Evolutionary conservation across 1,284 basidiomycete species (phyloP).

Genomic region (Trametes polyzona): DNA sequence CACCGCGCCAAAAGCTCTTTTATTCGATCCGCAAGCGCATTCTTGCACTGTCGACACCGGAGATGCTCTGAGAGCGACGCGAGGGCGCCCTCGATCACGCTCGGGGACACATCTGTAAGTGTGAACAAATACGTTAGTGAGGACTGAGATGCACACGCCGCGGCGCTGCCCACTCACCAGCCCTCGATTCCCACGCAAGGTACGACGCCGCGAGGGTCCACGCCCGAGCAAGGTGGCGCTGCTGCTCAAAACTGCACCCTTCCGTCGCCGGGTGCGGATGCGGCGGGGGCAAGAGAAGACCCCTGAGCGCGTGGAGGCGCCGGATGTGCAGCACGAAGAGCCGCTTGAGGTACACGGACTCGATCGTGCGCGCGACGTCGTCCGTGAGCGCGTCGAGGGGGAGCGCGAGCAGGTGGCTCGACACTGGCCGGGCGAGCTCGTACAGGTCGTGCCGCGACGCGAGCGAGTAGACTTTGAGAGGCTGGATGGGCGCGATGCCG

Average conservation of each 20-base stretch:
- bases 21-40: neutral
- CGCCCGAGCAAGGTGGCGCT: constrained; percentile 31
- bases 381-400: constrained; percentile 31
- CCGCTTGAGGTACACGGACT: constrained; percentile 33
- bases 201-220: constrained; percentile 35
- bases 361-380: constrained; percentile 30
- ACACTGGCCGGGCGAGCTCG: constrained; percentile 31
- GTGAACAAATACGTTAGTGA: too few relatives aligned
- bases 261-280: constrained; percentile 31
- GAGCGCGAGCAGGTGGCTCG: constrained; percentile 30
- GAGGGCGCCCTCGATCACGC: neutral
- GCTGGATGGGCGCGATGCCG: constrained; percentile 29
- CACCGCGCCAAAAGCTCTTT: neutral
- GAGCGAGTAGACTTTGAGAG: constrained; percentile 36
- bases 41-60: neutral
- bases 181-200: constrained; percentile 33
- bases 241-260: constrained; percentile 31
- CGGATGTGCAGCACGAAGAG: constrained; percentile 36
- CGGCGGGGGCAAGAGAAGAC: constrained; percentile 34
- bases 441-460: constrained; percentile 32
- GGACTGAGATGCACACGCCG: too few relatives aligned
- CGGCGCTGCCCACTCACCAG: constrained; percentile 31
- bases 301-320: constrained; percentile 30
- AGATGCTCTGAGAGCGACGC: neutral
- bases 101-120: neutral